Percentiles rank a stretch among this genome's conserved stretches.
phyloP scores from a whole-genome alignment of 768 basidiomycete species.

The Tulasnella calospora region DNA sequence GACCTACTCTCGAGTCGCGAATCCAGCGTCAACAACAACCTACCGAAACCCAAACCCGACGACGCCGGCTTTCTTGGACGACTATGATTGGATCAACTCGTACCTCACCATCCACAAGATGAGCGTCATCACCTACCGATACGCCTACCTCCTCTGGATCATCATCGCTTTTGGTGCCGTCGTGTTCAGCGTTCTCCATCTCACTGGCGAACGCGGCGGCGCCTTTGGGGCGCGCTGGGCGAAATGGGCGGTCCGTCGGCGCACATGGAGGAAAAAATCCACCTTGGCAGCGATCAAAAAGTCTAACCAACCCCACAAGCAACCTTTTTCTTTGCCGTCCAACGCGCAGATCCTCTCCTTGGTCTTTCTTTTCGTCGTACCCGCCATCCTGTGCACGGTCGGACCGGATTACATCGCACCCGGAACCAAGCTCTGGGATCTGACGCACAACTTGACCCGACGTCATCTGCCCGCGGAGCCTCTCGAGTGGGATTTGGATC shows the following conservation, averaged over 20 bases:
- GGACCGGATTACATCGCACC: conserved; percentile 69
- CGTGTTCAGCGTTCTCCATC: conserved; percentile 43
- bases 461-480: conserved; percentile 28
- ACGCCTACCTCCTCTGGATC: conserved; percentile 60
- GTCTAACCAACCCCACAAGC: conserved; percentile 39
- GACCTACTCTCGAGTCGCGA: conserved; percentile 16
- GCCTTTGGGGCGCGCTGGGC: conserved; percentile 51
- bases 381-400: conserved; percentile 48
- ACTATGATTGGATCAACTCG: conserved; percentile 50
- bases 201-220: conserved; percentile 40
- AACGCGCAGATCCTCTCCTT: conserved; percentile 59
- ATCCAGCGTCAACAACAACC: conserved; percentile 23
- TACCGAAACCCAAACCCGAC: conserved; percentile 39
- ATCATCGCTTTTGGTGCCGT: conserved; percentile 44
- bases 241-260: conserved; percentile 54
- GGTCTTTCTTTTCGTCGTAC: conserved; percentile 42
- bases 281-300: conserved; percentile 38
- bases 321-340: conserved; percentile 51
- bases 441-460: conserved; percentile 31
- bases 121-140: conserved; percentile 48
- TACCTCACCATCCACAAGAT: conserved; percentile 56
- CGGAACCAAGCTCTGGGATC: conserved; percentile 44
- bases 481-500: conserved; percentile 18
- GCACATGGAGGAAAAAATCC: conserved; percentile 54
- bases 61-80: conserved; percentile 44